phyloP scores from a whole-genome alignment of 176 grass and related monocot species.

The Luzula sylvatica region DNA sequence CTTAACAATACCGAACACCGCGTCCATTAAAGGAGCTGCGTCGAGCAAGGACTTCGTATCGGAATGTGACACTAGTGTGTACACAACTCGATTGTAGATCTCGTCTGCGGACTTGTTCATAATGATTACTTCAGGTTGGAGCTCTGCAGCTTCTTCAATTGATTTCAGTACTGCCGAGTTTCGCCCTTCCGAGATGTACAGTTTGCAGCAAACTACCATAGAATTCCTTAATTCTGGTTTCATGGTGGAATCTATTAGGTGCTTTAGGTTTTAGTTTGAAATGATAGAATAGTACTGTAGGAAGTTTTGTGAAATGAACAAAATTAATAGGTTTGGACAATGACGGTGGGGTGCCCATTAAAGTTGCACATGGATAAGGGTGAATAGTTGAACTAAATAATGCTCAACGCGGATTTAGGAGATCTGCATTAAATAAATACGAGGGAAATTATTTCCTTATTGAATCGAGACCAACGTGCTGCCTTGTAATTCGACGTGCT shows the following conservation, averaged over 20 bases:
- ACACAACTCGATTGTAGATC: constrained; percentile 60
- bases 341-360: neutral
- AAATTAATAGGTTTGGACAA: neutral
- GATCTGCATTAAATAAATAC: too few species aligned
- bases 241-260: constrained; percentile 2
- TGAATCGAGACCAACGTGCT: too few species aligned
- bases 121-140: constrained; percentile 28
- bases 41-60: neutral
- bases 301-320: too few species aligned
- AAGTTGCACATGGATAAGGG: too few species aligned
- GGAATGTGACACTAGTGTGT: constrained; percentile 63
- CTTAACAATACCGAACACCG: constrained; percentile 43
- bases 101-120: constrained; percentile 51
- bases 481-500: too few species aligned
- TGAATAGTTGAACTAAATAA: too few species aligned
- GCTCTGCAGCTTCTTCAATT: constrained; percentile 51
- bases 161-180: constrained; percentile 35
- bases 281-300: neutral
- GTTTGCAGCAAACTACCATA: constrained; percentile 70
- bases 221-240: constrained; percentile 29
- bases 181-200: constrained; percentile 79
- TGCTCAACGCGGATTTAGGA: too few species aligned
- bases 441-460: too few species aligned
- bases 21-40: constrained; percentile 24
- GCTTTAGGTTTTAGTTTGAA: neutral